Conservation (phyloP, 1,284 basidiomycete species). For the Phaffia rhodozyma region DNA sequence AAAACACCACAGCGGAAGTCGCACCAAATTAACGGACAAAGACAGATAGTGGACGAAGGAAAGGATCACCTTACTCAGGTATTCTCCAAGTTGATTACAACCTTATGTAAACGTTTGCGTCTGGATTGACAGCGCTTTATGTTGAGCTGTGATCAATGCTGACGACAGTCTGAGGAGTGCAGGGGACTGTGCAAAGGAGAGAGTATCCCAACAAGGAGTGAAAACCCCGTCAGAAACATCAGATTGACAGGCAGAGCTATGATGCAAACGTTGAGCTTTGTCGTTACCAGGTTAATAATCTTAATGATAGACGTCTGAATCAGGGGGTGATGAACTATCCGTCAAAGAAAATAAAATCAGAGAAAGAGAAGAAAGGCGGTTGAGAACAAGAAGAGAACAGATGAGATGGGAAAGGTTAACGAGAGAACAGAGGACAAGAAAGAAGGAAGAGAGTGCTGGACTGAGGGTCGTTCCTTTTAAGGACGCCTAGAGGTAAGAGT, state of each 20-base stretch:
- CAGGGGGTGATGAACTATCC: neutral
- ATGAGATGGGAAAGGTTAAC: neutral
- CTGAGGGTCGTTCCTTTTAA: no score
- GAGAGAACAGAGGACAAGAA: neutral
- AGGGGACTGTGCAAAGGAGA: no score
- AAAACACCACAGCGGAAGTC: no score
- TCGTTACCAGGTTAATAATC: neutral
- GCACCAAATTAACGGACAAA: no score
- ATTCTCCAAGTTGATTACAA: no score
- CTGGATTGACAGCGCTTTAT: no score
- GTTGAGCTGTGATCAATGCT: no score
- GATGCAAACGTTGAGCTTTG: neutral
- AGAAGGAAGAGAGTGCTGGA: neutral
- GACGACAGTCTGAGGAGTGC: no score
- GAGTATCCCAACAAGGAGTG: neutral
- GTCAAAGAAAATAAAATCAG: neutral
- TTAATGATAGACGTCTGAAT: neutral
- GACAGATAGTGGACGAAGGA: no score
- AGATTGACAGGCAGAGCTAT: neutral
- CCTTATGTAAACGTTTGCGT: no score
- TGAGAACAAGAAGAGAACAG: neutral
- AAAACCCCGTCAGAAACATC: neutral
- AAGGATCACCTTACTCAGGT: no score
- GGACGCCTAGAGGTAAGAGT: no score
- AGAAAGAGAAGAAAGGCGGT: neutral